Evolutionary conservation across 202 grass and related monocot species (phyloP), one percentile per base, ranked within the genome.

Genomic region (Setaria italica): DNA sequence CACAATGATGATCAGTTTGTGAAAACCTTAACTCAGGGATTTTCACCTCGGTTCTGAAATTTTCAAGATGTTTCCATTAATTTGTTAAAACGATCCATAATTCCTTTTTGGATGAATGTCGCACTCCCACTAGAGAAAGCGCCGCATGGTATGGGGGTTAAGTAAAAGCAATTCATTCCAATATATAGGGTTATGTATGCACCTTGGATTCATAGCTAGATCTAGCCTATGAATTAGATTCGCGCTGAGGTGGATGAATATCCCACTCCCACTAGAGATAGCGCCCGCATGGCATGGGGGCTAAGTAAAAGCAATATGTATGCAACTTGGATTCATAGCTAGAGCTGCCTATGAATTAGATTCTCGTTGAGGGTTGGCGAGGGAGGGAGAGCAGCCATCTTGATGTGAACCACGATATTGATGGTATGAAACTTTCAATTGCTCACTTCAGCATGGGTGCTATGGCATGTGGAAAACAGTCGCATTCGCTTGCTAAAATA

Each of bases 401-500:
- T 37, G 63, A 66, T 66, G 33, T 66, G 63, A 66, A 66, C 63
- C 63, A 39, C 39, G 63, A 39, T 37, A 66, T 37, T 17, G 14
- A 66, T 66, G 14, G 63, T 66, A 6, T 39, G 14, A 66, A 37
- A 16, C 14, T 66, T 66, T 39, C 6, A 66, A 8, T 37, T 66
- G 33, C 63, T 66, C 62, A 66, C 33, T 66, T 39, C 33, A 66
- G 63, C 63, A 66, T 66, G 63, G 63, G 32, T 66, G 63, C 14
- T 19, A 66, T 37, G 15, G 63, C 12, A 65, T 68, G 35, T 42
- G 65, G 7, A 34, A 35, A 73, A 6, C 32, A 65, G 30, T 17
- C 34, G 63, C 6, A 14, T 39, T 39, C 6, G 7, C 6, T 9
- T 37, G 63, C 2, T 66, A 33, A 2, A 66, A 37, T 37, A 66